These are phyloP conservation scores for Ophiostoma sp. DNA, from an alignment of 2,329 filamentous ascomycete species.

Conservation along the genomic window DNA sequence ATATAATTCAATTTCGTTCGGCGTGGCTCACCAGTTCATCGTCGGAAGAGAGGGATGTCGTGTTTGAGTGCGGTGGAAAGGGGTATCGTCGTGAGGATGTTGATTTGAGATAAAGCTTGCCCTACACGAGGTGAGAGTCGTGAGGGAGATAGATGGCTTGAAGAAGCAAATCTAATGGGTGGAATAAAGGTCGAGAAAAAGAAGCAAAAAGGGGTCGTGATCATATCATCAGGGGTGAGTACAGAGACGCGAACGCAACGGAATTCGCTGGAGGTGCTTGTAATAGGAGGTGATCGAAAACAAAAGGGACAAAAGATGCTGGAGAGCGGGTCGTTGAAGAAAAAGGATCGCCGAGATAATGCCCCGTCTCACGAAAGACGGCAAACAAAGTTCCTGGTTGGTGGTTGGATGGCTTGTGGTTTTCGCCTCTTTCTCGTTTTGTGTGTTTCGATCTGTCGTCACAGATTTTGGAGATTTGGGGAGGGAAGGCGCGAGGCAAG, in stretches of 20 bases:
- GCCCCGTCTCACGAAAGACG: neutral
- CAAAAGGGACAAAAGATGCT: neutral
- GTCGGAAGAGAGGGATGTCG: neutral
- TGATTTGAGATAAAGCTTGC: neutral
- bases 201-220: neutral
- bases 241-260: neutral
- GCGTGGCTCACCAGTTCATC: conserved; percentile 9
- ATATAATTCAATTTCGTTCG: neutral
- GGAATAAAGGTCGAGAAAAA: neutral
- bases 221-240: neutral
- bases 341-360: neutral
- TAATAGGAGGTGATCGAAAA: neutral
- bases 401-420: neutral
- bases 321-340: neutral
- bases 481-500: conserved; percentile 1
- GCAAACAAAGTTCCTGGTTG: neutral
- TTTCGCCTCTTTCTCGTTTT: neutral
- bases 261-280: neutral
- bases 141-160: neutral
- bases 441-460: conserved; percentile 8
- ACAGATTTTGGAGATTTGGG: conserved; percentile 9
- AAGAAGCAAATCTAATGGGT: neutral
- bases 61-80: neutral
- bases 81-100: neutral
- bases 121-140: neutral